phyloP scores from a whole-genome alignment of 805 yeast species.

The Suhomyces sp. region DNA sequence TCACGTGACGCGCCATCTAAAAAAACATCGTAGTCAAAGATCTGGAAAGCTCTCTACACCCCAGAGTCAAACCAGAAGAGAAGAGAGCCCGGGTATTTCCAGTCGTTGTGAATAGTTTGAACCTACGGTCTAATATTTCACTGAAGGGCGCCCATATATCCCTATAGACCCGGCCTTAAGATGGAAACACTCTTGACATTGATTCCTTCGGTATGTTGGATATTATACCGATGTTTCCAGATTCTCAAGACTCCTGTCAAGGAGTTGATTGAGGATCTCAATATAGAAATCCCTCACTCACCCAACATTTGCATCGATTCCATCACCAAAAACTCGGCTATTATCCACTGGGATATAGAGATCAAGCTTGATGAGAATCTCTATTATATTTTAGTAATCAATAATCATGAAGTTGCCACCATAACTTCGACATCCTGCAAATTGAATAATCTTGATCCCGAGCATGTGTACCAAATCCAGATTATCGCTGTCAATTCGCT shows the following conservation, averaged over 20 bases:
- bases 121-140: not conserved
- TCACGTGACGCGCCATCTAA: not conserved
- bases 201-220: slow-evolving; percentile 37
- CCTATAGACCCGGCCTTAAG: slow-evolving; percentile 9
- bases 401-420: slow-evolving; percentile 35
- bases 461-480: slow-evolving; percentile 32
- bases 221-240: slow-evolving; percentile 36
- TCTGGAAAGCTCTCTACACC: not conserved
- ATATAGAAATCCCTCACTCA: slow-evolving; percentile 53
- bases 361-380: slow-evolving; percentile 26
- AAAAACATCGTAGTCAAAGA: not conserved
- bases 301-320: slow-evolving; percentile 56
- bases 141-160: not conserved
- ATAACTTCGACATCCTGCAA: slow-evolving; percentile 33
- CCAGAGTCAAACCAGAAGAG: not conserved
- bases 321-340: slow-evolving; percentile 43
- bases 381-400: slow-evolving; percentile 32
- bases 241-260: slow-evolving; percentile 45
- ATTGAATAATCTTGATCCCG: slow-evolving; percentile 26
- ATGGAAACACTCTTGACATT: slow-evolving; percentile 24
- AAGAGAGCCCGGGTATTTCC: not conserved
- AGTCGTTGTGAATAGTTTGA: not conserved
- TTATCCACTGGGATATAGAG: slow-evolving; percentile 55
- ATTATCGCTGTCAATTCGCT: slow-evolving; percentile 35
- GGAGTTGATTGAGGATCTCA: slow-evolving; percentile 43